Evolutionary conservation across 805 yeast genomes (phyloP), one percentile per base, ranked within the genome.

Genomic region (Candida dajiaensis): DNA sequence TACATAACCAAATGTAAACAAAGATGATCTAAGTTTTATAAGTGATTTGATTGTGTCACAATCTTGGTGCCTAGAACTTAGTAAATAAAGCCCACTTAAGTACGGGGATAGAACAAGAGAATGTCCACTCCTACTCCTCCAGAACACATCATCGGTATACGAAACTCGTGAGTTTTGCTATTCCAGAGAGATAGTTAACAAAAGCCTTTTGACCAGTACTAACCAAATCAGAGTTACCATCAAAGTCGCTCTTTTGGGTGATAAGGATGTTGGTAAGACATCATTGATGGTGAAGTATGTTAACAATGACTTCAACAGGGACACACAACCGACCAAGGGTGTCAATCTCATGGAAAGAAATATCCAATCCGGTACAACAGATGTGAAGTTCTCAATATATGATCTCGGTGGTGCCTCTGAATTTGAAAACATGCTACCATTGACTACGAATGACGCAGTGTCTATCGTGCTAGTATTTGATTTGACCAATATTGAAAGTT

Each of bases 381-480:
- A 87, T 54, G 87, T 92, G 46, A 84, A 94, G 33, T 92, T 92
- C 62, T 82, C 94, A 20, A 83, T 92, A 28, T 92, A 97, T 95
- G 99, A 92, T 66, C 69, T 92, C 12, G 99, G 99, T 21, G 99
- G 99, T 1, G 96, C 90, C 57, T 78, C 87, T 44, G 97, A 94
- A 65, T 92, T 89, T 67, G 87, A 89, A 45, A 92, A 92, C 63
- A 92, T 92, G 99, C 71, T 94, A 36, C 96, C 97, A 20, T 71
- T 92, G 47, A 97, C 92, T 13, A 84, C 95, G 15, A 81, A 85
- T 53, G 97, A 90, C 51, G 94, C 98, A 0, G 94, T 89, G 13
- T 96, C 97, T 1, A 80, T 92, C 22, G 71, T 92, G 38, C 89
- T 90, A 58, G 81, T 87, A 83, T 92, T 85, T 71, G 98, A 92